A percentile compares a stretch with the other conserved stretches of the same genome.
phyloP scores from a whole-genome alignment of 1,139 yeast species.

The Suhomyces bolitotheri region DNA sequence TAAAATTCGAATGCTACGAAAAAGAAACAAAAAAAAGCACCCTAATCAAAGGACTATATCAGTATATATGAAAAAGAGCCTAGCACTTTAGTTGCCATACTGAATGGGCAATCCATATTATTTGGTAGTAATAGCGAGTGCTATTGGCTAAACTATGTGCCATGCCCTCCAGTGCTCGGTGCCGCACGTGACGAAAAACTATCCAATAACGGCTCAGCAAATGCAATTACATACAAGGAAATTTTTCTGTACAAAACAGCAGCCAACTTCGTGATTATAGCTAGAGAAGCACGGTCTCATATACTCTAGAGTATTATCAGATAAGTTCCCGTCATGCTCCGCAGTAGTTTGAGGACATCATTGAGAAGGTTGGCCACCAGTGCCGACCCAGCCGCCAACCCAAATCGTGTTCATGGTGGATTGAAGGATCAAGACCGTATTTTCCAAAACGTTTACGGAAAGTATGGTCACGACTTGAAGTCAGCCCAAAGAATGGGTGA shows the following conservation, averaged over 20 bases:
- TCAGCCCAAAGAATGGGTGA: slow-evolving; percentile 80
- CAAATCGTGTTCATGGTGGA: slow-evolving; percentile 70
- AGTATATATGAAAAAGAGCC: too few relatives aligned
- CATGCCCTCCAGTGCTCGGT: background rate
- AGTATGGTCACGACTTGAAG: slow-evolving; percentile 72
- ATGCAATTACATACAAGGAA: slow-evolving; percentile 17
- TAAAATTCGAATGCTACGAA: too few relatives aligned
- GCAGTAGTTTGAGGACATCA: slow-evolving; percentile 19
- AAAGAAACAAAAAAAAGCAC: too few relatives aligned
- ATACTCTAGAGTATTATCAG: slow-evolving; percentile 2
- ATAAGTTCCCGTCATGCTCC: slow-evolving; percentile 16
- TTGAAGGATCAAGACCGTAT: slow-evolving; percentile 81
- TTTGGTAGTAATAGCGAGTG: too few relatives aligned
- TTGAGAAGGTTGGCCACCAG: slow-evolving; percentile 42
- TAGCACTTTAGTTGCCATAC: too few relatives aligned
- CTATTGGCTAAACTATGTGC: background rate
- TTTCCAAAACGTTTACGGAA: slow-evolving; percentile 77
- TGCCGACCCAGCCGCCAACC: slow-evolving; percentile 49
- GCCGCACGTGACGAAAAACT: slow-evolving; percentile 7
- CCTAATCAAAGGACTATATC: too few relatives aligned
- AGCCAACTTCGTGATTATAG: slow-evolving; percentile 6
- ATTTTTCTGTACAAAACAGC: slow-evolving; percentile 13
- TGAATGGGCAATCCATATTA: too few relatives aligned
- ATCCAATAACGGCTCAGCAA: slow-evolving; percentile 21
- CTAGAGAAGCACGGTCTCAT: slow-evolving; percentile 3